Evolutionary conservation across 139 green algal genomes (phyloP).

Genomic region (Coelastrella sp.): DNA sequence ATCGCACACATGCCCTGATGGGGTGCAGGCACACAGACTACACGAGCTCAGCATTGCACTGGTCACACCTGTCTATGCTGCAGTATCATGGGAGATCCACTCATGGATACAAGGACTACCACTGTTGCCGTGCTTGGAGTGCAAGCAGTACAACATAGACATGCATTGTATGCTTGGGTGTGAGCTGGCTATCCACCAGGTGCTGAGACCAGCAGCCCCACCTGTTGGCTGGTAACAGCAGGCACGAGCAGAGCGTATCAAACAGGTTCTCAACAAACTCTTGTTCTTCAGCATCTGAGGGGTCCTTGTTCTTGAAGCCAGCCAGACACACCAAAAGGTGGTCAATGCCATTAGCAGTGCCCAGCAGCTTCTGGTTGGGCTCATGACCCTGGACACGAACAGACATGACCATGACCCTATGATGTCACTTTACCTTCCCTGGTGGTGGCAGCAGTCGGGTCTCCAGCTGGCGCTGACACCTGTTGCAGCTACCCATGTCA

Average conservation of each 20-base stretch:
- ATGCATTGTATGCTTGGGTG: neutral
- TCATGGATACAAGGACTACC: no score
- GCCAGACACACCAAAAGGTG: constrained; percentile 79
- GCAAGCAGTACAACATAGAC: no score
- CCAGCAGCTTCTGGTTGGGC: constrained; percentile 78
- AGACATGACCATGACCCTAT: no score
- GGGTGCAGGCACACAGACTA: no score
- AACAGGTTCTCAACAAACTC: constrained; percentile 94
- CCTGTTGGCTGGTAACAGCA: constrained; percentile 81
- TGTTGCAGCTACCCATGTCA: no score
- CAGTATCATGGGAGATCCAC: no score
- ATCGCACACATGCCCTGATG: neutral
- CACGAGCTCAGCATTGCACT: neutral
- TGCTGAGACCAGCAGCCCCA: neutral
- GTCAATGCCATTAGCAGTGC: constrained; percentile 83
- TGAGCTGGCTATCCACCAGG: neutral
- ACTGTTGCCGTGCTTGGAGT: no score
- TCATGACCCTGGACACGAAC: constrained; percentile 48
- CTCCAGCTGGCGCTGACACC: no score
- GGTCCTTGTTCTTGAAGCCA: constrained; percentile 75
- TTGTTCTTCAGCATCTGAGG: constrained; percentile 72
- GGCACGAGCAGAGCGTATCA: constrained; percentile 84
- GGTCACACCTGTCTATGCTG: neutral
- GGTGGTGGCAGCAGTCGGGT: no score
- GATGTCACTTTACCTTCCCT: no score